These are phyloP conservation scores for Citrullus colocynthis DNA, from an alignment of 306 rosid species.

Conservation along the genomic window DNA sequence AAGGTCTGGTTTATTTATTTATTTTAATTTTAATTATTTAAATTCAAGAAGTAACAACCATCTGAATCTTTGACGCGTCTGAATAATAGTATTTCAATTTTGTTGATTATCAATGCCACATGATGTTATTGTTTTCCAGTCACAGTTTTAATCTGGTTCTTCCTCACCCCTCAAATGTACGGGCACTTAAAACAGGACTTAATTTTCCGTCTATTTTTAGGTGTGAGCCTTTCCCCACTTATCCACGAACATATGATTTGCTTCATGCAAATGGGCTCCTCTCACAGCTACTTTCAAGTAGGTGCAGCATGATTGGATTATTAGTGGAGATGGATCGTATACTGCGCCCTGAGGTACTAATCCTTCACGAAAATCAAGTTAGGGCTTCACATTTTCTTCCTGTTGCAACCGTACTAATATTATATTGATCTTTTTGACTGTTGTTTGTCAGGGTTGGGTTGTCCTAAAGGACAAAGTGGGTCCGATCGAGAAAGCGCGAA, in stretches of 20 bases:
- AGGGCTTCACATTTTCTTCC: not conserved
- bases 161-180: not conserved
- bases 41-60: not conserved
- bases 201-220: slow-evolving; percentile 15
- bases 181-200: not conserved
- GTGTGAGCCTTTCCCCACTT: slow-evolving; percentile 97
- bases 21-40: not conserved
- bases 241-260: slow-evolving; percentile 91
- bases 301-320: slow-evolving; percentile 64
- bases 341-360: slow-evolving; percentile 83
- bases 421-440: slow-evolving; percentile 2
- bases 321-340: slow-evolving; percentile 94
- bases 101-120: not conserved
- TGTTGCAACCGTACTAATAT: not conserved
- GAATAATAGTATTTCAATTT: not conserved
- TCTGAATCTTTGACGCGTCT: not conserved
- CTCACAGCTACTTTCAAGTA: slow-evolving; percentile 53
- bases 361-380: not conserved
- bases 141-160: not conserved
- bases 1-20: not conserved
- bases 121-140: not conserved
- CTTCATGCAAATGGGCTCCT: slow-evolving; percentile 83
- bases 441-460: slow-evolving; percentile 70
- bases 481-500: slow-evolving; percentile 81
- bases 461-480: slow-evolving; percentile 64